Evolutionary conservation across 2,329 filamentous ascomycete species (phyloP), one percentile per base, ranked within the genome.

Genomic region (Colletotrichum liriopes): DNA sequence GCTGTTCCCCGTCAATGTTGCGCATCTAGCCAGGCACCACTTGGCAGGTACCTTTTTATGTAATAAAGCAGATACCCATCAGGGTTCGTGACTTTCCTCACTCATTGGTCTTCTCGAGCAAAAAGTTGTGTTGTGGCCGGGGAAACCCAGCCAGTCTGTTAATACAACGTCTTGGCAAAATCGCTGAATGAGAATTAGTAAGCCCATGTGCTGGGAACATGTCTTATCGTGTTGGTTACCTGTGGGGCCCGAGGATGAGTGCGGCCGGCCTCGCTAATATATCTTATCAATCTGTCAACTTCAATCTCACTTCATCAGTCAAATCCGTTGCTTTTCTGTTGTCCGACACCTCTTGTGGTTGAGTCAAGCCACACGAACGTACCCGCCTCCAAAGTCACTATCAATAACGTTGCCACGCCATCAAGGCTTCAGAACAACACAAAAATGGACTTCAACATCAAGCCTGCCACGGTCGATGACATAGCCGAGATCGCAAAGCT

Each of bases 401-500:
- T 7, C 1, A n/a, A 35, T 2, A 20, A 23, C 52, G 6, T 23
- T n/a, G 20, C 2, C 32, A 37, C 52, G 9, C 20, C 20, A 14
- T 11, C 8, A 32, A 55, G 5, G 32, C 52, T 4, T 16, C 52
- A 20, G 18, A 23, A 20, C 20, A 37, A 5, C 52, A 26, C 55
- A 18, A 41, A 14, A 11, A 72, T 65, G 70, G 61, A 49, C 11
- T 60, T 72, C 9, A 26, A n/a, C 1, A 79, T 79, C 20, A 56
- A 43, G 11, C 26, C 32, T 4, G 75, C 75, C 3, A 75, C 65
- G 0, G 8, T 58, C 1, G 75, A 77, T 55, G 76, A 78, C 26
- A 76, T 77, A 18, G 71, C 77, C 0, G 56, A 61, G 16, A 73
- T 80, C 14, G 73, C 78, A 16, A 65, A 70, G 16, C 78, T 78